Evolutionary conservation across 2,329 filamentous ascomycete species (phyloP), one percentile per base, ranked within the genome.

Genomic region (Paecilomyces variotii): DNA sequence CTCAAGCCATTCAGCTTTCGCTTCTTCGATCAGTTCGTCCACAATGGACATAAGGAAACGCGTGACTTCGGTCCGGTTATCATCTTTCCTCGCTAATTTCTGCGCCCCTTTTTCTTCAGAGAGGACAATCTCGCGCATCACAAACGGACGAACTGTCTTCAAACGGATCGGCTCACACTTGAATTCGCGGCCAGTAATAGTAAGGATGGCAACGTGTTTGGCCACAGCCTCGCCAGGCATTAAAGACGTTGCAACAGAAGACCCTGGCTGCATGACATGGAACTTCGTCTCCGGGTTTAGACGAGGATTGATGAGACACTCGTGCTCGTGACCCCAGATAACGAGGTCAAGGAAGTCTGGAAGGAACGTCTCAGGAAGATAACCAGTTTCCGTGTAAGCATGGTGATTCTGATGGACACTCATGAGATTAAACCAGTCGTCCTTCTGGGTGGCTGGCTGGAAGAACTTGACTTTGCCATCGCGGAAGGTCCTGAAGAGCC

Each of bases 281-380:
- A 99, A 99, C 0, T 88, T 88, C 54, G 88, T 96, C 68, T 96
- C 91, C 0, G 89, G 84, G 66, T 97, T 99, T 53, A 86, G 80
- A 1, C 80, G 78, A 0, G 94, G 94, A 52, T 96, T 87, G 63
- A 99, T 96, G 6, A 93, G 73, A 69, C 94, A 99, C 72, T 99
- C 93, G 70, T 99, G 94, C 74, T 99, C 94, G 68, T 99, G 94
- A 2, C 94, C 94, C 94, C 94, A 99, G 55, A 99, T 83, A 0
- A 99, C 85, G 3, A 99, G 80, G 69, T 99, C 89, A 62, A 99
- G 79, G 77, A 95, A 97, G 19, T 91, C 87, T 0, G 94, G 95
- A 0, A 99, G 79, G 67, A 97, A 94, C 66, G 88, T 91, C 69
- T 99, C 95, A 0, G 95, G 93, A 0, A 99, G 82, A 69, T 96